Evolutionary conservation across 495 filamentous ascomycete species (phyloP).

Genomic region (Xylaria sp.): DNA sequence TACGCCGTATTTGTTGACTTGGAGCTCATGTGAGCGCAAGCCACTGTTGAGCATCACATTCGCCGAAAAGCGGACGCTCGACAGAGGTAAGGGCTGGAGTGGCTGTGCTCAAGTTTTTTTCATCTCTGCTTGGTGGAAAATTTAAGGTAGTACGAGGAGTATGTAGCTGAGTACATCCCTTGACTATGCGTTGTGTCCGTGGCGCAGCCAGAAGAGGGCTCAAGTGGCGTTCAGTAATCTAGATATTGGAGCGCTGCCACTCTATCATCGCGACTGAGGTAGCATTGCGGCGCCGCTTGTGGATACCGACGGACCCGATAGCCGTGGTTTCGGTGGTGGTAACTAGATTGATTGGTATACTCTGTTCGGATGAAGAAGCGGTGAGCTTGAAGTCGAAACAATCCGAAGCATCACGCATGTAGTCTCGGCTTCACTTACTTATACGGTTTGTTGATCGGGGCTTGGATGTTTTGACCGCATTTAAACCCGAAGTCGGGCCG

Average conservation of each 20-base stretch:
- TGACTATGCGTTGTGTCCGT: conserved; percentile 1
- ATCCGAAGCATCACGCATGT: neutral
- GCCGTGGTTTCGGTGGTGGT: neutral
- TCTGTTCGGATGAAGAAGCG: neutral
- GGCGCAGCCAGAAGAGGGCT: neutral
- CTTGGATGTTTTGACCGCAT: neutral
- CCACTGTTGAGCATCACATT: neutral
- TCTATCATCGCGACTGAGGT: neutral
- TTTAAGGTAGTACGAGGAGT: conserved; percentile 1
- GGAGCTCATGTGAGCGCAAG: neutral
- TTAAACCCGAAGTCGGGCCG: too few relatives aligned
- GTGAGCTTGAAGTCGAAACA: neutral
- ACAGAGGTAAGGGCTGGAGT: neutral
- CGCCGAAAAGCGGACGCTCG: neutral
- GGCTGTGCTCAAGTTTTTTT: neutral
- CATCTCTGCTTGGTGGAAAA: neutral
- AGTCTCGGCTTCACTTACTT: neutral
- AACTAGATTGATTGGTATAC: neutral
- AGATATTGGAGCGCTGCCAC: neutral
- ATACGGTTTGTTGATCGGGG: neutral
- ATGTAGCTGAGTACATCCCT: conserved; percentile 12
- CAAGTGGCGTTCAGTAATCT: neutral
- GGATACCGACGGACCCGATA: neutral
- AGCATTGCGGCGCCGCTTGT: neutral
- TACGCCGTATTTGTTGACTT: neutral